Evolutionary conservation across 2,329 filamentous ascomycete species (phyloP).

Genomic region (Chaetomium sp.): DNA sequence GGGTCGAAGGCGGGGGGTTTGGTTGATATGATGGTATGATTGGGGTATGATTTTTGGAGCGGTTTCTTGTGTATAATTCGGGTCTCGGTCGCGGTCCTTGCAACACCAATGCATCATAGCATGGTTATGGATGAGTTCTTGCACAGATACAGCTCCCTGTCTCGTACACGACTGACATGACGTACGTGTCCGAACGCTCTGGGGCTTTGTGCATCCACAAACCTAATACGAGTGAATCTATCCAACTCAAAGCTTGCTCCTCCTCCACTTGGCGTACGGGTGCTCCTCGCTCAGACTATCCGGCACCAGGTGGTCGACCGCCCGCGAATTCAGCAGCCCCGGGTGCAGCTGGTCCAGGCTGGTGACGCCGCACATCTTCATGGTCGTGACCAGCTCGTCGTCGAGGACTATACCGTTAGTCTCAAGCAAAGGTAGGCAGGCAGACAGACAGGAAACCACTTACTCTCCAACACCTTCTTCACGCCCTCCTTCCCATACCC

Average conservation of each 20-base stretch:
- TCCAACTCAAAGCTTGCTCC: constrained; percentile 20
- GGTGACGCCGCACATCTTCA: constrained; percentile 66
- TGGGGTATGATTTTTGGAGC: background rate
- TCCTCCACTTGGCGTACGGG: constrained; percentile 48
- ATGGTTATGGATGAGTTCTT: background rate
- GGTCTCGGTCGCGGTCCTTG: background rate
- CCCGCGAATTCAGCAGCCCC: constrained; percentile 60
- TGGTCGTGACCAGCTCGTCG: constrained; percentile 67
- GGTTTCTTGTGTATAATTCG: background rate
- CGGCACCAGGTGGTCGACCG: constrained; percentile 51
- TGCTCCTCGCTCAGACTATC: constrained; percentile 43
- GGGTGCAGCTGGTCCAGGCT: constrained; percentile 62
- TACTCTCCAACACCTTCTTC: constrained; percentile 55
- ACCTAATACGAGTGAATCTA: too few relatives aligned
- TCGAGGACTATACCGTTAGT: constrained; percentile 45
- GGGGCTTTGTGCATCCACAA: too few relatives aligned
- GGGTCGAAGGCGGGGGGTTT: too few relatives aligned
- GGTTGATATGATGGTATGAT: background rate
- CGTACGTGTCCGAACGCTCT: background rate
- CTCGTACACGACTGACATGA: background rate
- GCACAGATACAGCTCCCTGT: background rate
- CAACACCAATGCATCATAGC: background rate
- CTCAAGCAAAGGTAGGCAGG: background rate
- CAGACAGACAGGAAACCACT: constrained; percentile 38
- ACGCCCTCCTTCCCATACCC: constrained; percentile 62